Conservation (phyloP, 169 alveolate species). For the Cryptosporidium muris region DNA sequence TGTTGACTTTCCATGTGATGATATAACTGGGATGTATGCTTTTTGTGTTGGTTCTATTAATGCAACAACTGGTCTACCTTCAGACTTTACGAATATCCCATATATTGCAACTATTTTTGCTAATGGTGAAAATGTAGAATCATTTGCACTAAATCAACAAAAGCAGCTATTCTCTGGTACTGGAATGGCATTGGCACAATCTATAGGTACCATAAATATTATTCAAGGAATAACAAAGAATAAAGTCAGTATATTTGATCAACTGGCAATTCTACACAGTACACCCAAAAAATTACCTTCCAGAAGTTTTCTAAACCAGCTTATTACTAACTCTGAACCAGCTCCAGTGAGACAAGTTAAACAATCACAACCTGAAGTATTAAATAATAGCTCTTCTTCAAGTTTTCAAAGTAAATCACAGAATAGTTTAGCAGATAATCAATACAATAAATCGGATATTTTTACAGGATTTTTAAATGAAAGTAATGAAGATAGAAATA, state of each 20-base stretch:
- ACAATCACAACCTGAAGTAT: background rate
- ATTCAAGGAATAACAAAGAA: slow-evolving; percentile 64
- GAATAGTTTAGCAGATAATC: no score
- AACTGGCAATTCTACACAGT: slow-evolving; percentile 51
- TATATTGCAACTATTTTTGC: slow-evolving; percentile 29
- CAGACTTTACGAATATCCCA: slow-evolving; percentile 42
- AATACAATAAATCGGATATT: no score
- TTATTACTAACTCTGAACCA: slow-evolving; percentile 41
- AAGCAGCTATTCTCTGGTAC: slow-evolving; percentile 60
- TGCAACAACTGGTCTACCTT: slow-evolving; percentile 38
- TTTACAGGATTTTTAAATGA: no score
- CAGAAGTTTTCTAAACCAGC: slow-evolving; percentile 31
- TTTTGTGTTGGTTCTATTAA: slow-evolving; percentile 68
- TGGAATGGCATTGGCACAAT: slow-evolving; percentile 66
- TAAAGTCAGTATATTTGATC: slow-evolving; percentile 37
- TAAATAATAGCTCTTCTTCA: no score
- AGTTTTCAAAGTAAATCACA: no score
- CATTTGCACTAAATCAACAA: slow-evolving; percentile 59
- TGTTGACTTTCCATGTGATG: slow-evolving; percentile 69
- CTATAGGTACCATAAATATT: slow-evolving; percentile 56
- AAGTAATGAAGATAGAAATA: no score
- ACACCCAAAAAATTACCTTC: slow-evolving; percentile 58
- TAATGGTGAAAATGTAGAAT: slow-evolving; percentile 64
- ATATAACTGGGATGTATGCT: slow-evolving; percentile 70
- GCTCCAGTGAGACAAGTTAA: background rate